A percentile compares a stretch with the other conserved stretches of the same genome.
Evolutionary conservation across 257 asterid genomes (phyloP).

Genomic region (Penstemon eatonii): DNA sequence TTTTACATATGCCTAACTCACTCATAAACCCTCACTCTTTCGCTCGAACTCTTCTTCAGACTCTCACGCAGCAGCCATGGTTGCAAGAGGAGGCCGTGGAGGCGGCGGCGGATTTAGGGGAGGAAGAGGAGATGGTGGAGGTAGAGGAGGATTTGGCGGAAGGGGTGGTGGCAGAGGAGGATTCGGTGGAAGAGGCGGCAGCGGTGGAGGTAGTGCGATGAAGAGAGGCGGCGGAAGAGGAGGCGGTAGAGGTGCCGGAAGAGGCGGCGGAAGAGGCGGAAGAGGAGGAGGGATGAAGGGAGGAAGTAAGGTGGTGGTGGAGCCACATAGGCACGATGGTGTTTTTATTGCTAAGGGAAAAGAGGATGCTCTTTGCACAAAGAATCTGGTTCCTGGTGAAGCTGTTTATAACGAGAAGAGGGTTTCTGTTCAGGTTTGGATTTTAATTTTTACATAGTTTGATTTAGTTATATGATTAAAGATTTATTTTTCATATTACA

Average conservation of each 20-base stretch:
- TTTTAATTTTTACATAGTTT: background rate
- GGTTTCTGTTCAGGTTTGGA: slow-evolving; percentile 73
- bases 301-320: slow-evolving; percentile 76
- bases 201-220: slow-evolving; percentile 38
- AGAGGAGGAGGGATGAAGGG: slow-evolving; percentile 73
- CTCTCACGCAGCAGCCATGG: slow-evolving; percentile 28
- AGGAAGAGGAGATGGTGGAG: slow-evolving; percentile 34
- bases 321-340: slow-evolving; percentile 88
- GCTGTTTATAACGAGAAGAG: slow-evolving; percentile 92
- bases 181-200: slow-evolving; percentile 43
- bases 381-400: slow-evolving; percentile 88
- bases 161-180: slow-evolving; percentile 37
- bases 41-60: background rate
- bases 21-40: background rate
- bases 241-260: slow-evolving; percentile 28
- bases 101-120: background rate
- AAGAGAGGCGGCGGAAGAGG: slow-evolving; percentile 39
- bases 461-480: too few relatives aligned
- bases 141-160: slow-evolving; percentile 31
- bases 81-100: slow-evolving; percentile 14
- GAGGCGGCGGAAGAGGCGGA: slow-evolving; percentile 42
- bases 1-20: too few relatives aligned
- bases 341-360: slow-evolving; percentile 97
- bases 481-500: too few relatives aligned
- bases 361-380: slow-evolving; percentile 91